Percentiles rank a stretch among this genome's conserved stretches.
Evolutionary conservation across 345 rosid species (phyloP).

Genomic region (Linum lewisii): DNA sequence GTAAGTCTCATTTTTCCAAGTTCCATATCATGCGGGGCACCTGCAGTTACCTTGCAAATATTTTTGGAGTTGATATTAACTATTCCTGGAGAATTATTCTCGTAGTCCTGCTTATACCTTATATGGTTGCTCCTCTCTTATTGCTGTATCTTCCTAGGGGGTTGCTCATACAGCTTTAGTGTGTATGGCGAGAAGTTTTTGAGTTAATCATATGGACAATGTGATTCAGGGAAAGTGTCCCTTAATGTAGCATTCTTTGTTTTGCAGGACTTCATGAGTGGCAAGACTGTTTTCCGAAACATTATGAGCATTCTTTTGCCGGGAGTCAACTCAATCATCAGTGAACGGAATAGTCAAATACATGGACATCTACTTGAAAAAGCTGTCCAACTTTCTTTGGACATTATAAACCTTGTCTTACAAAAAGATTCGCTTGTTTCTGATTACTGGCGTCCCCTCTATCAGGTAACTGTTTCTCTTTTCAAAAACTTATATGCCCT

Average conservation of each 20-base stretch:
- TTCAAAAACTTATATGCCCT: not conserved
- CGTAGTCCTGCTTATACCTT: too few relatives aligned
- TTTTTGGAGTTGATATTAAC: too few relatives aligned
- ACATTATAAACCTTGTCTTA: constrained; percentile 63
- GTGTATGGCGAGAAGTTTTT: not conserved
- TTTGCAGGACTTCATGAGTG: constrained; percentile 94
- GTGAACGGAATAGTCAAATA: constrained; percentile 61
- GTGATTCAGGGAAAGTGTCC: not conserved
- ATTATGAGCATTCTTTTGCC: constrained; percentile 75
- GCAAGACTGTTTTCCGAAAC: constrained; percentile 77
- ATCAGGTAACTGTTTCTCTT: constrained; percentile 50
- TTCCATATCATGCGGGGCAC: too few relatives aligned
- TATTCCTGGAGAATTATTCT: too few relatives aligned
- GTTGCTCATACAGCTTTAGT: not conserved
- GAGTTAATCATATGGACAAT: too few relatives aligned
- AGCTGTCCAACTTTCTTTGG: constrained; percentile 84
- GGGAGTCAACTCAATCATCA: constrained; percentile 68
- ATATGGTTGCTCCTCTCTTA: not conserved
- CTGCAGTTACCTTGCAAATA: too few relatives aligned
- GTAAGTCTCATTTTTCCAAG: constrained; percentile 24
- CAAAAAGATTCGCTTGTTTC: constrained; percentile 73
- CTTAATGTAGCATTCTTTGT: not conserved
- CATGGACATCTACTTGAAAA: constrained; percentile 79
- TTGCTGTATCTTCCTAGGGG: not conserved
- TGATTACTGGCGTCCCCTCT: constrained; percentile 91